Evolutionary conservation across 2,329 filamentous ascomycete genomes (phyloP), one percentile per base, ranked within the genome.

Genomic region (Leptographium galeiforme): DNA sequence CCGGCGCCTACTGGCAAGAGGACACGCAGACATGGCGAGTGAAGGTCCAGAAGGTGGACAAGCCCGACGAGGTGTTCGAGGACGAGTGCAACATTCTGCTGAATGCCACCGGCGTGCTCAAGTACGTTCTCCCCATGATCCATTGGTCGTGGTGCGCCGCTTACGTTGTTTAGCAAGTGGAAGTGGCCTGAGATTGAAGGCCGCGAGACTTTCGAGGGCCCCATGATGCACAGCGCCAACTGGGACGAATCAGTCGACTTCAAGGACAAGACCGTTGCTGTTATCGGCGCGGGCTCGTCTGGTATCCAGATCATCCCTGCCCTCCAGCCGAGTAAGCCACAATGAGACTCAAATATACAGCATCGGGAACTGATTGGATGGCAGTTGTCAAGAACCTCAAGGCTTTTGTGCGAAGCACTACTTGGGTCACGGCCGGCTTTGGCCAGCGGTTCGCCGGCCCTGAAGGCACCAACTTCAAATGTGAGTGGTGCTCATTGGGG

Each of bases 241-340:
- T 83, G 77, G 77, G 70, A 76, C 1, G 63, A 73, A 7, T 68
- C 71, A 18, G 63, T 76, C 5, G 68, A 75, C 13, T 63, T 78
- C 6, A 63, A 61, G 3, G 70, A 64, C 34, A 76, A 76, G 56
- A 65, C 66, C 8, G 72, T 78, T 36, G 70, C 71, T 4, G 61
- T 81, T n/a, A 72, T 81, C 48, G 78, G 77, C 13, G 76, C 65
- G 39, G 77, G 77, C 4, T 75, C 74, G 32, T 75, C 74, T 2
- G 77, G 71, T 1, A 70, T 76, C 2, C 77, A 79, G 59, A 69
- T 80, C 19, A 46, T 57, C 6, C 52, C 55, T 1, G 48, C 54
- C 7, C 41, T 53, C 6, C 44, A 51, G 41, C 48, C 48, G 10
- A 41, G 41, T 51, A 33, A 18, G 48, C 38, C 18, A 11, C 16